Conservation (phyloP, 495 filamentous ascomycete species). For the Xylaria longipes region DNA sequence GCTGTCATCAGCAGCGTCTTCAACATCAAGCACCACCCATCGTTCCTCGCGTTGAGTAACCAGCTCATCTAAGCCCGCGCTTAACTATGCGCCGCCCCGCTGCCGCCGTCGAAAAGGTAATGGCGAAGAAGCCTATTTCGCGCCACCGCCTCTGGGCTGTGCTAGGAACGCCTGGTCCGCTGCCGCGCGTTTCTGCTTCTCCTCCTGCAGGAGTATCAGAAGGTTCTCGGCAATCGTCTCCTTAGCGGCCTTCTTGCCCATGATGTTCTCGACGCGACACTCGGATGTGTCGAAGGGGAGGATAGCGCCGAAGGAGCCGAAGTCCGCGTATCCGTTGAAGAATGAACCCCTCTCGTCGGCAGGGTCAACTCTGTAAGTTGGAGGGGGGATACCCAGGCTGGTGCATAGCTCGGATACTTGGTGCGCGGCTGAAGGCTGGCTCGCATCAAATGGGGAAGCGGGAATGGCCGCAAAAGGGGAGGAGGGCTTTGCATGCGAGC, state of each 20-base stretch:
- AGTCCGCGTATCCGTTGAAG: constrained; percentile 32
- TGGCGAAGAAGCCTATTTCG: neutral
- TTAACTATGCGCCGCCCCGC: neutral
- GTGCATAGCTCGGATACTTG: constrained; percentile 32
- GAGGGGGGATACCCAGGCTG: constrained; percentile 26
- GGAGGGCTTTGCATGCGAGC: neutral
- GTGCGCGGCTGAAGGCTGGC: constrained; percentile 23
- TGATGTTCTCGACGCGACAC: constrained; percentile 31
- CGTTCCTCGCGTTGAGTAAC: neutral
- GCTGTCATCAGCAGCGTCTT: neutral
- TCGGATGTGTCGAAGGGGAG: constrained; percentile 31
- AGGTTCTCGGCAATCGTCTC: constrained; percentile 41
- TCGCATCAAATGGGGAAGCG: constrained; percentile 18
- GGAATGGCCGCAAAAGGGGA: neutral
- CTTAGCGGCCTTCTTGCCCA: constrained; percentile 34
- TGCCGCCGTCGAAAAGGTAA: neutral
- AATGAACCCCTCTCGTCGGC: constrained; percentile 12
- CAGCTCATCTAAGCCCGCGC: neutral
- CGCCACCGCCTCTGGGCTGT: neutral
- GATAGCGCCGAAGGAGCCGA: constrained; percentile 25
- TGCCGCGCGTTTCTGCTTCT: constrained; percentile 26
- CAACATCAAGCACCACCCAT: neutral
- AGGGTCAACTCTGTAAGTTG: constrained; percentile 28
- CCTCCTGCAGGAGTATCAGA: constrained; percentile 32
- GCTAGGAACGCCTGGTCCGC: constrained; percentile 14